Base-by-base conservation (phyloP, 441 rosid genomes). In the Adansonia gregorii region DNA sequence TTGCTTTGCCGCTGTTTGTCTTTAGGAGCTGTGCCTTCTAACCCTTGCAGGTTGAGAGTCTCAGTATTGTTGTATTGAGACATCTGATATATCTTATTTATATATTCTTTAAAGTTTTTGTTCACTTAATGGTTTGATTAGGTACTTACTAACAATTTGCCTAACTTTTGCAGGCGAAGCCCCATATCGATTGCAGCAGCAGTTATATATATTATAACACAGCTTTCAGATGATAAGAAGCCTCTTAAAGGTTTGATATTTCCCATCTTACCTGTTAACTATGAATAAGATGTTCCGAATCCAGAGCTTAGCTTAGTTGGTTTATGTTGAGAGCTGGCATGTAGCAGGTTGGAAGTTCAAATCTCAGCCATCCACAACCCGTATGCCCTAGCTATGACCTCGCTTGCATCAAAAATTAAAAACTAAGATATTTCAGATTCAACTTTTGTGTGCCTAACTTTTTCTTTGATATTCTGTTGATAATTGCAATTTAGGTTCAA, bases 101-200 rank as follows among this genome's bases (percentile, higher is more conserved):
- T 67, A 41, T 66, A 24, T 19, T 43, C 15, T 19, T 9, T 67
- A 67, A 9, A 43, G 72, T 45, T 70, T 51, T 70, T 70, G 22
- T 54, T 70, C 60, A 27, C 22, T 24, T 27, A 17, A 15, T 35
- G 4, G 39, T 35, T 35, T 35, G 39, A 35, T 35, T 22, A 4
- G 46, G 27, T 24, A 63, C 15, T 14, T 49, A 9, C 27, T 74
- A 64, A 74, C 35, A 27, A 63, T 63, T 63, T 64, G 7, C 20
- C 1, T n/a, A 61, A 51, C 1, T 9, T 70, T 80, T 4, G 84
- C 94, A 95, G 99, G 99, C 89, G 99, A 84, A 95, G 97, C 74
- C 99, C 99, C 75, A 92, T 95, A 87, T 95, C 99, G 27, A 93
- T 95, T 35, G 99, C 99, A 74, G 98, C 99, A 31, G 99, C 92